Evolutionary conservation across 306 rosid species (phyloP).

Genomic region (Carpinus fangiana): DNA sequence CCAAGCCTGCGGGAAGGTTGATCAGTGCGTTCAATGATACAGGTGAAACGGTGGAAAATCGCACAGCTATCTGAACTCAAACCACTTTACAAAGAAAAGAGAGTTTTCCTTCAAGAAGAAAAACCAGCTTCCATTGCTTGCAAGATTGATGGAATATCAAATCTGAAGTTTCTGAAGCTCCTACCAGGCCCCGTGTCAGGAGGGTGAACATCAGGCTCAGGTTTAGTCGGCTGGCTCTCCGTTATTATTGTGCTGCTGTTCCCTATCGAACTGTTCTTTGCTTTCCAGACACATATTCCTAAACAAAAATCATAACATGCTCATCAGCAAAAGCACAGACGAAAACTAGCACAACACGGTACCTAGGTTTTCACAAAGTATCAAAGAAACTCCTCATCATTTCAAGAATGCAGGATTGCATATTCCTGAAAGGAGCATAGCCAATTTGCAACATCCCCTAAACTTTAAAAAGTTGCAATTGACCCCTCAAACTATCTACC

Average conservation of each 20-base stretch:
- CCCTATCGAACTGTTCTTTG: constrained; percentile 63
- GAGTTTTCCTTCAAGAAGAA: constrained; percentile 41
- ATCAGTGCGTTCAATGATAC: constrained; percentile 21
- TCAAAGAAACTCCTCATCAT: neutral
- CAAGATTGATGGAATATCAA: constrained; percentile 55
- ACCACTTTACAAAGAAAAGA: constrained; percentile 33
- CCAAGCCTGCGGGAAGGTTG: constrained; percentile 28
- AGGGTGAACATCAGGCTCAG: constrained; percentile 52
- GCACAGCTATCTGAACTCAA: constrained; percentile 28
- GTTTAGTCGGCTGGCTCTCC: constrained; percentile 57
- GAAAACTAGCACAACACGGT: neutral
- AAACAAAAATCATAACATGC: constrained; percentile 27
- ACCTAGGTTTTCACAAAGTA: neutral
- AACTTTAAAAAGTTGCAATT: too few relatives aligned
- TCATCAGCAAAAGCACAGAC: constrained; percentile 23
- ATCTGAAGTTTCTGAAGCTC: constrained; percentile 80
- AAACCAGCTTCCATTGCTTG: constrained; percentile 77
- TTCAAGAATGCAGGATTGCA: neutral
- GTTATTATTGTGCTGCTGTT: constrained; percentile 43
- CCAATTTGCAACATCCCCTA: too few relatives aligned
- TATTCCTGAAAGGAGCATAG: neutral
- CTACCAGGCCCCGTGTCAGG: constrained; percentile 54
- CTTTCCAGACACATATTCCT: constrained; percentile 85
- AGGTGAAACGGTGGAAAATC: constrained; percentile 23
- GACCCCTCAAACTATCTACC: too few relatives aligned